Percentiles rank a stretch among this genome's conserved stretches.
Evolutionary conservation across 805 yeast species (phyloP).

Genomic region (Candida awuae): DNA sequence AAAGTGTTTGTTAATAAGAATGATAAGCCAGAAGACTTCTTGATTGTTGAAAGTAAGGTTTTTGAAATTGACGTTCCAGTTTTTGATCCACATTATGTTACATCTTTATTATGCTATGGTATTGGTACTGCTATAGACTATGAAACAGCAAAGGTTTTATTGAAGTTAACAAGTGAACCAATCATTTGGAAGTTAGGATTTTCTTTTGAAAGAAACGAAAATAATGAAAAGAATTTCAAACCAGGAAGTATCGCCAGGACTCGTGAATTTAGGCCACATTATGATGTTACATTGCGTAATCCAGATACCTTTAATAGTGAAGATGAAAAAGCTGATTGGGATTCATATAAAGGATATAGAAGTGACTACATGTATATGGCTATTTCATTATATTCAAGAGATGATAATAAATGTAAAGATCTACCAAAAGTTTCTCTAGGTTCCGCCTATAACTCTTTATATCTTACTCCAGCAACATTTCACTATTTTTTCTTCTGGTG

Average conservation of each 20-base stretch:
- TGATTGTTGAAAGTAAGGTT: slow-evolving; percentile 45
- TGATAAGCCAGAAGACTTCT: slow-evolving; percentile 39
- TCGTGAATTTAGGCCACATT: slow-evolving; percentile 48
- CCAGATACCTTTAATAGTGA: slow-evolving; percentile 37
- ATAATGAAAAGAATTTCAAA: slow-evolving; percentile 25
- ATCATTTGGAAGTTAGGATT: slow-evolving; percentile 78
- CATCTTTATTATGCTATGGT: slow-evolving; percentile 12
- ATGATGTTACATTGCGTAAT: slow-evolving; percentile 46
- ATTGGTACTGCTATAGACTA: slow-evolving; percentile 30
- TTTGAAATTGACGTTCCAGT: slow-evolving; percentile 53
- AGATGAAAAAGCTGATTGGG: slow-evolving; percentile 46
- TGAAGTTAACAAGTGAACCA: slow-evolving; percentile 52
- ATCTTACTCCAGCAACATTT: slow-evolving; percentile 64
- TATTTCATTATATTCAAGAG: slow-evolving; percentile 41
- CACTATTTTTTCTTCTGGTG: slow-evolving; percentile 78
- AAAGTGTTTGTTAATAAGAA: slow-evolving; percentile 43
- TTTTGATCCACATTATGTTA: slow-evolving; percentile 31
- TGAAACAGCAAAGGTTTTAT: slow-evolving; percentile 38
- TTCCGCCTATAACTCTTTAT: slow-evolving; percentile 57
- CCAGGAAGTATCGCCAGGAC: slow-evolving; percentile 35
- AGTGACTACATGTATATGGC: slow-evolving; percentile 77
- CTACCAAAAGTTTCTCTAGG: slow-evolving; percentile 14
- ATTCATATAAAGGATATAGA: slow-evolving; percentile 73
- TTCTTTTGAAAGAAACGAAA: slow-evolving; percentile 56
- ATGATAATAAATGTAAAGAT: slow-evolving; percentile 9